Percentiles rank a stretch among this genome's conserved stretches.
phyloP scores from a whole-genome alignment of 768 basidiomycete species.

The Coprinopsis cinerea region DNA sequence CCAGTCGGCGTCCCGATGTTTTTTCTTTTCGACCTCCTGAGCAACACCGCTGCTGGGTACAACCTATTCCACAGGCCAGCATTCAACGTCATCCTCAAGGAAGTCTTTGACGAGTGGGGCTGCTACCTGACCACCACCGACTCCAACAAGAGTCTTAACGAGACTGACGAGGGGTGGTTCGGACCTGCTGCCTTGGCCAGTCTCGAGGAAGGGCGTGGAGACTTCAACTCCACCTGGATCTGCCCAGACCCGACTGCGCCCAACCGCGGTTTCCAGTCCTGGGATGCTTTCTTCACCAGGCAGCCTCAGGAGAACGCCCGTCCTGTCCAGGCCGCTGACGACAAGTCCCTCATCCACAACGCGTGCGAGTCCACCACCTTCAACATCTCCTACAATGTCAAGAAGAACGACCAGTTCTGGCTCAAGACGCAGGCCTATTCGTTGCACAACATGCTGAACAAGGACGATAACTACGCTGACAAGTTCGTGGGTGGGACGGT shows the following conservation, averaged over 20 bases:
- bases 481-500: slow-evolving; percentile 46
- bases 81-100: slow-evolving; percentile 43
- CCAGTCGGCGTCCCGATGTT: slow-evolving; percentile 44
- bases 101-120: slow-evolving; percentile 46
- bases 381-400: slow-evolving; percentile 32
- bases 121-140: slow-evolving; percentile 35
- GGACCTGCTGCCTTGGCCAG: slow-evolving; percentile 13
- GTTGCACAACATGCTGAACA: slow-evolving; percentile 46
- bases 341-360: slow-evolving; percentile 35
- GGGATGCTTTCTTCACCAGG: slow-evolving; percentile 55
- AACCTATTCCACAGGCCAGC: slow-evolving; percentile 31
- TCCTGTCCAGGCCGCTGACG: slow-evolving; percentile 24
- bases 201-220: slow-evolving; percentile 1
- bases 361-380: slow-evolving; percentile 53
- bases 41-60: slow-evolving; percentile 28
- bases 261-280: slow-evolving; percentile 42
- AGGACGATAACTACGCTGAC: slow-evolving; percentile 28
- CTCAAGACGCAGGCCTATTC: slow-evolving; percentile 60
- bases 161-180: slow-evolving; percentile 43
- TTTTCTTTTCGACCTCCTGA: slow-evolving; percentile 35
- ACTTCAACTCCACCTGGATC: slow-evolving; percentile 25
- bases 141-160: slow-evolving; percentile 19
- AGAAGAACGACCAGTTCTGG: slow-evolving; percentile 47
- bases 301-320: slow-evolving; percentile 34
- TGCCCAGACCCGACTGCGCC: slow-evolving; percentile 25